Conservation (phyloP, 164 flowering plant species). For the Akebia trifoliata region DNA sequence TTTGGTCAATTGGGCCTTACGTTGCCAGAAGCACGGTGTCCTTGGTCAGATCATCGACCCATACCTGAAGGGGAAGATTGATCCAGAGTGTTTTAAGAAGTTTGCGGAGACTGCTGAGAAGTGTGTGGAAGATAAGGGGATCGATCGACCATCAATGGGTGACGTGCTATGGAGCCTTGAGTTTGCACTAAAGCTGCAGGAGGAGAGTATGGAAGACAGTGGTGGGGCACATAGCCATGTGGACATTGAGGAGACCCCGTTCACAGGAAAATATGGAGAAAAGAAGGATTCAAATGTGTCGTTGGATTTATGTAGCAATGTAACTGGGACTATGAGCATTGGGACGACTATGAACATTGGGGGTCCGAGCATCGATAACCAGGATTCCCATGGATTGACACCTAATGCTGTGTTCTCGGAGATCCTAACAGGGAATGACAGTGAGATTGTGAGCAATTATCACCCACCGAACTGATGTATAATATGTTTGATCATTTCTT, state of each 20-base stretch:
- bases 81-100: slow-evolving; percentile 33
- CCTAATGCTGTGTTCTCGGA: slow-evolving; percentile 93
- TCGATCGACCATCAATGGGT: slow-evolving; percentile 43
- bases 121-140: slow-evolving; percentile 36
- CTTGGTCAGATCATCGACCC: slow-evolving; percentile 42
- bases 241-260: slow-evolving; percentile 22
- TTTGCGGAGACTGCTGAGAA: slow-evolving; percentile 39
- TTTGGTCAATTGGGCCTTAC: slow-evolving; percentile 43
- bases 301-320: slow-evolving; percentile 8
- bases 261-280: slow-evolving; percentile 8
- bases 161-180: slow-evolving; percentile 48
- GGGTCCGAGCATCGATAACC: slow-evolving; percentile 75
- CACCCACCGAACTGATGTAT: too few relatives aligned
- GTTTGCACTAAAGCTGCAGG: slow-evolving; percentile 43
- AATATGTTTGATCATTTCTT: too few relatives aligned
- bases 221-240: slow-evolving; percentile 8
- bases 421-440: slow-evolving; percentile 89
- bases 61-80: slow-evolving; percentile 31
- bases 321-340: slow-evolving; percentile 57
- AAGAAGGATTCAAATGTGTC: slow-evolving; percentile 12
- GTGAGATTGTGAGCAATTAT: slow-evolving; percentile 22
- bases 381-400: slow-evolving; percentile 80
- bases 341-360: slow-evolving; percentile 77
- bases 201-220: slow-evolving; percentile 29
- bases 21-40: slow-evolving; percentile 29